These are phyloP conservation scores for Apiospora rasikravindrae DNA, from an alignment of 2,329 filamentous ascomycete species.

Conservation along the genomic window DNA sequence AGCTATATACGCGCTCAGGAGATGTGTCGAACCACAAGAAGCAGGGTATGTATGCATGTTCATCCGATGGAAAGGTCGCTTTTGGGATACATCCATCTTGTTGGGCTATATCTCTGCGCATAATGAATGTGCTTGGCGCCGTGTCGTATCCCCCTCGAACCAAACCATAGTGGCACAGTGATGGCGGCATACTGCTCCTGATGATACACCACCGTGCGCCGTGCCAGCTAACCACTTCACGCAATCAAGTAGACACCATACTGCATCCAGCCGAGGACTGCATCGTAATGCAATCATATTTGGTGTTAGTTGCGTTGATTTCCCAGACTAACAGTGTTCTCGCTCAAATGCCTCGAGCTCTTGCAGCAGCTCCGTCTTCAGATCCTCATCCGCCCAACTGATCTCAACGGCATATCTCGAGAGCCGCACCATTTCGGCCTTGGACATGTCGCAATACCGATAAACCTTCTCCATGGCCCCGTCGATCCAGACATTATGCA, in stretches of 20 bases:
- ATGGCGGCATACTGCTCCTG: background rate
- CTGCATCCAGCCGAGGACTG: background rate
- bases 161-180: background rate
- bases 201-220: background rate
- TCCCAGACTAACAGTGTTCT: background rate
- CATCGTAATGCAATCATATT: background rate
- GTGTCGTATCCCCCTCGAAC: no score
- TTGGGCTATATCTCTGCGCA: background rate
- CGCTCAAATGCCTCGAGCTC: slow-evolving; percentile 31
- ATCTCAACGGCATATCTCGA: slow-evolving; percentile 50
- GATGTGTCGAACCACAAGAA: background rate
- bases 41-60: background rate
- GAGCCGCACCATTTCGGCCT: slow-evolving; percentile 48
- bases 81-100: background rate
- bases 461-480: slow-evolving; percentile 52
- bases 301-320: background rate
- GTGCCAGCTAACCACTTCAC: background rate
- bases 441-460: slow-evolving; percentile 45
- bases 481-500: slow-evolving; percentile 55
- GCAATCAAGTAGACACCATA: no score
- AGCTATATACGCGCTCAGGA: background rate
- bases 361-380: slow-evolving; percentile 40
- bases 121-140: background rate
- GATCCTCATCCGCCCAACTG: slow-evolving; percentile 48
- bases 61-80: background rate